Evolutionary conservation across 305 asterid genomes (phyloP).

Genomic region (Fraxinus xanthoxyloides): DNA sequence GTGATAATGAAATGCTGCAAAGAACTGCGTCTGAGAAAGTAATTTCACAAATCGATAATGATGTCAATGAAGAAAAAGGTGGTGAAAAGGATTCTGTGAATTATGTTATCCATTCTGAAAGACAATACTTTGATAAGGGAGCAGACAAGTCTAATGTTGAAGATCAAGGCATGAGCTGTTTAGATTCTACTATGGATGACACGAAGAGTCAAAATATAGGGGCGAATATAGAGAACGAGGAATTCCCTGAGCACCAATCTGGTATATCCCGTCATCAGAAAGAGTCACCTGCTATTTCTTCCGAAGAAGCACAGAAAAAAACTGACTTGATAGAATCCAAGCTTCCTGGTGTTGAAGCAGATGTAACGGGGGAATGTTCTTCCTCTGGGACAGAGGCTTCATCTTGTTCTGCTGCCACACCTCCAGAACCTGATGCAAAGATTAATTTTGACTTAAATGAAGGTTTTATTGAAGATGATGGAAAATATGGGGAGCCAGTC

Average conservation of each 20-base stretch:
- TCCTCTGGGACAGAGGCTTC: slow-evolving; percentile 27
- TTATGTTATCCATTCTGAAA: slow-evolving; percentile 19
- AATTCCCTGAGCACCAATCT: slow-evolving; percentile 16
- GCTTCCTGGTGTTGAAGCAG: slow-evolving; percentile 25
- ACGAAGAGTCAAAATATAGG: slow-evolving; percentile 17
- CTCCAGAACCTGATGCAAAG: slow-evolving; percentile 32
- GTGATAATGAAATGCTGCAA: slow-evolving; percentile 20
- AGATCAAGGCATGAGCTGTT: slow-evolving; percentile 13
- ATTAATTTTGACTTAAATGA: slow-evolving; percentile 54
- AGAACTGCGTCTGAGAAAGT: slow-evolving; percentile 17
- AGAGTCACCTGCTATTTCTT: slow-evolving; percentile 23
- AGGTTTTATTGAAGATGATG: slow-evolving; percentile 46
- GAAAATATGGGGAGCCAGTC: slow-evolving; percentile 36
- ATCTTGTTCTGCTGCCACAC: slow-evolving; percentile 29
- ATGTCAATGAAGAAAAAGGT: slow-evolving; percentile 15
- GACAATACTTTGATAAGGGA: slow-evolving; percentile 12
- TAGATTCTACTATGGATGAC: slow-evolving; percentile 6
- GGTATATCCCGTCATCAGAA: slow-evolving; percentile 19
- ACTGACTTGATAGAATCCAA: slow-evolving; percentile 26
- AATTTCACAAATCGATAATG: slow-evolving; percentile 16
- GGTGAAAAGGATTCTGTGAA: slow-evolving; percentile 5
- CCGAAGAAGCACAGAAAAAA: slow-evolving; percentile 24
- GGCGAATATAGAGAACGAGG: slow-evolving; percentile 28
- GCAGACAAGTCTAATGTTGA: background rate
- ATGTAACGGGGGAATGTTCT: slow-evolving; percentile 18